A percentile compares a stretch with the other conserved stretches of the same genome.
Evolutionary conservation across 2,329 filamentous ascomycete genomes (phyloP).

Genomic region (Botrytis medusae): DNA sequence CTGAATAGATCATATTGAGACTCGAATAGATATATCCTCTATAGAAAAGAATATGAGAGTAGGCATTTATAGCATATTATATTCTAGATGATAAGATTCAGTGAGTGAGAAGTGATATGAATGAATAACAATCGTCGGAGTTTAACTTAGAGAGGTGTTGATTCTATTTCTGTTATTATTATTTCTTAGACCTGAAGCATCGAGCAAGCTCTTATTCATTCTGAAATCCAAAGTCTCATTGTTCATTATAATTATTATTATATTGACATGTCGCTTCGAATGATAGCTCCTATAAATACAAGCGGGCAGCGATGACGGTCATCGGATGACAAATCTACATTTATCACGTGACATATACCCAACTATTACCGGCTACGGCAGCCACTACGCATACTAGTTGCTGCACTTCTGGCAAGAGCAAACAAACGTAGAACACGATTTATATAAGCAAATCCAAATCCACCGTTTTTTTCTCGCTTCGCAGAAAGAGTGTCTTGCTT

Average conservation of each 20-base stretch:
- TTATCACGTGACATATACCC: too few relatives aligned
- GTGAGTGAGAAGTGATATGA: not conserved
- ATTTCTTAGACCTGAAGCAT: too few relatives aligned
- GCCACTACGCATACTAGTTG: rapidly evolving
- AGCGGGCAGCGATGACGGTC: too few relatives aligned
- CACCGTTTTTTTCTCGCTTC: not conserved
- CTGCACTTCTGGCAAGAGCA: rapidly evolving
- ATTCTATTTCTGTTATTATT: too few relatives aligned
- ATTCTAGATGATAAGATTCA: too few relatives aligned
- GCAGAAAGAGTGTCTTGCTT: not conserved
- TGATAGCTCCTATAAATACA: too few relatives aligned
- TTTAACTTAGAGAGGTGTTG: not conserved
- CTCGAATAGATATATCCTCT: not conserved
- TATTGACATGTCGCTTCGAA: too few relatives aligned
- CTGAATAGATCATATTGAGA: not conserved
- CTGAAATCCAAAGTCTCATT: too few relatives aligned
- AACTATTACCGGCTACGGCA: not conserved
- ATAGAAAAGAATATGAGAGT: not conserved
- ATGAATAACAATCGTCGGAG: not conserved
- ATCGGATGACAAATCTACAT: too few relatives aligned
- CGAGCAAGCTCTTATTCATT: too few relatives aligned
- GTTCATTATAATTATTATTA: too few relatives aligned
- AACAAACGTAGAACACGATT: not conserved
- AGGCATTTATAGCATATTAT: too few relatives aligned
- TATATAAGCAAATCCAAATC: not conserved